phyloP scores from a whole-genome alignment of 1,139 yeast genomes.

The Suhomyces taliae region DNA sequence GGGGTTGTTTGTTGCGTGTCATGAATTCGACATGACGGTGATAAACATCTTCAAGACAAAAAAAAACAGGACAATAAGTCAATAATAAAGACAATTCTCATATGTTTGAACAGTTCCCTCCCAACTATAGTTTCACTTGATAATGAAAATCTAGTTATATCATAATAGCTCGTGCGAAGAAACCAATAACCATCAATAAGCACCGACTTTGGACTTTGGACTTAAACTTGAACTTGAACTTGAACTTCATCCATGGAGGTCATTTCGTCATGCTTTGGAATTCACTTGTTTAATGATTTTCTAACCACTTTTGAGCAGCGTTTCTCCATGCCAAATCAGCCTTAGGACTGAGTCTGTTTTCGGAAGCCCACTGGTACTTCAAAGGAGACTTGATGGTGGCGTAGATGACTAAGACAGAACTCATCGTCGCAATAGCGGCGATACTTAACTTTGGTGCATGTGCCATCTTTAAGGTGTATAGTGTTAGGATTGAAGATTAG shows the following conservation, averaged over 20 bases:
- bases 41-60: too few species aligned
- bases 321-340: conserved; percentile 56
- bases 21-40: too few species aligned
- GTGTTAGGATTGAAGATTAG: conserved; percentile 5
- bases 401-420: conserved; percentile 44
- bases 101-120: not conserved
- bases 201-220: too few species aligned
- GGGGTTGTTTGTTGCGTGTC: too few species aligned
- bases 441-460: conserved; percentile 45
- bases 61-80: too few species aligned
- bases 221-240: too few species aligned
- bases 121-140: too few species aligned
- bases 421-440: conserved; percentile 47
- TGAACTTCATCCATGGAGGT: too few species aligned
- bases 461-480: conserved; percentile 25
- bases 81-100: not conserved
- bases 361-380: conserved; percentile 44
- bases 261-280: too few species aligned
- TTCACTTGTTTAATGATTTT: conserved; percentile 20
- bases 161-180: too few species aligned
- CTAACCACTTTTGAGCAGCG: conserved; percentile 49
- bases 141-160: too few species aligned
- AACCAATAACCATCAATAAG: too few species aligned
- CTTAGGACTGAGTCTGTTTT: conserved; percentile 49
- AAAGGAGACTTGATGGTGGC: conserved; percentile 45